A percentile compares a stretch with the other conserved stretches of the same genome.
Conservation (phyloP, 1,139 yeast species). For the Hyphopichia buzzinii region DNA sequence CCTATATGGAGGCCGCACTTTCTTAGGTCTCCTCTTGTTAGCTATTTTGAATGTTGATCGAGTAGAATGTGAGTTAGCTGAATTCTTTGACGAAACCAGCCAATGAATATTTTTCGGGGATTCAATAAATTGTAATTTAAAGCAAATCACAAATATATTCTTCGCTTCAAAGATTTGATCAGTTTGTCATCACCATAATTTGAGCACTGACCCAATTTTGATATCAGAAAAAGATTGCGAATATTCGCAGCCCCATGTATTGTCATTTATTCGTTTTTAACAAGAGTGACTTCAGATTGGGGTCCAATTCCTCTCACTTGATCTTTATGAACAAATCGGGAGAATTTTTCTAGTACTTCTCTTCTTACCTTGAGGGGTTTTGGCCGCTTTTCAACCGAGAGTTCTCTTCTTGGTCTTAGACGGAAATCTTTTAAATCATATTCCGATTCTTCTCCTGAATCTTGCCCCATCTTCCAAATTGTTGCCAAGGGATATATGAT, state of each 20-base stretch:
- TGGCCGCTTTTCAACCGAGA: neutral
- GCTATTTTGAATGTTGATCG: conserved; percentile 52
- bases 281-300: too few species aligned
- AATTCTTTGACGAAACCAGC: neutral
- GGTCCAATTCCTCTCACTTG: too few species aligned
- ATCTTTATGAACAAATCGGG: too few species aligned
- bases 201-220: neutral
- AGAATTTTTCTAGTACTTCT: conserved; percentile 6
- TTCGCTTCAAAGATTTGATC: too few species aligned
- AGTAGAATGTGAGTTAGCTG: neutral
- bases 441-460: neutral
- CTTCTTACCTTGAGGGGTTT: conserved; percentile 4
- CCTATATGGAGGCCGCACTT: conserved; percentile 72
- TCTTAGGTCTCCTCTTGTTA: conserved; percentile 82
- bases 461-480: neutral
- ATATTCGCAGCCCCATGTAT: too few species aligned
- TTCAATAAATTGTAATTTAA: too few species aligned
- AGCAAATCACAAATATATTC: too few species aligned
- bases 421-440: neutral
- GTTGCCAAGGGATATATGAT: conserved; percentile 14
- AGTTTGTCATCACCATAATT: neutral
- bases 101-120: too few species aligned
- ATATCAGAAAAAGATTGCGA: too few species aligned
- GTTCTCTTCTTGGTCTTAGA: conserved; percentile 4
- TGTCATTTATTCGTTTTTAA: too few species aligned